Percentiles rank a stretch among this genome's conserved stretches.
phyloP scores from a whole-genome alignment of 108 stramenopile species.

The Cylindrotheca fusiformis region DNA sequence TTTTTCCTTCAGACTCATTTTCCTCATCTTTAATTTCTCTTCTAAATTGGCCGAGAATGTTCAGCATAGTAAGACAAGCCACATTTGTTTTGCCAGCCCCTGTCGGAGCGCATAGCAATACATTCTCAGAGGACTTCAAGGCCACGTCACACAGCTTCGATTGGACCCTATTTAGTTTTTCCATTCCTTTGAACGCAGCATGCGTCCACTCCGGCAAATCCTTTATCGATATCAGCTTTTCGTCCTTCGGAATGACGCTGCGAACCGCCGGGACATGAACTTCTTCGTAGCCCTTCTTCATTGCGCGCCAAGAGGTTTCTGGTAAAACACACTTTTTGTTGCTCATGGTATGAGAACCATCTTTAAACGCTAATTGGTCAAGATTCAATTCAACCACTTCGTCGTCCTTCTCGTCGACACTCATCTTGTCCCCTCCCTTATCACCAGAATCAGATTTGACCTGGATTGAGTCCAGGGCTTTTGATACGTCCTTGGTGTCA shows the following conservation, averaged over 20 bases:
- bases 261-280: slow-evolving; percentile 97
- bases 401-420: slow-evolving; percentile 27
- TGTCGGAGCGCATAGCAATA: slow-evolving; percentile 98
- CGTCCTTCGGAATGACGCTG: slow-evolving; percentile 71
- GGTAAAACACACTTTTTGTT: slow-evolving; percentile 93
- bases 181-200: slow-evolving; percentile 91
- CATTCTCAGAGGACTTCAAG: slow-evolving; percentile 84
- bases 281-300: slow-evolving; percentile 98
- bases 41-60: slow-evolving; percentile 91
- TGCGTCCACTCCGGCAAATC: slow-evolving; percentile 97
- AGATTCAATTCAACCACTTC: slow-evolving; percentile 79
- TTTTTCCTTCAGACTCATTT: slow-evolving; percentile 7
- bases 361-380: slow-evolving; percentile 84
- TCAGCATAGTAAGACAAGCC: slow-evolving; percentile 92
- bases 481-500: slow-evolving; percentile 48
- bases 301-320: slow-evolving; percentile 89
- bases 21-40: slow-evolving; percentile 52
- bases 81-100: slow-evolving; percentile 99
- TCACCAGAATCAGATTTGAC: slow-evolving; percentile 29
- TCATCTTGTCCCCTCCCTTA: slow-evolving; percentile 36
- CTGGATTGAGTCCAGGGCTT: slow-evolving; percentile 67
- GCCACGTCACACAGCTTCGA: slow-evolving; percentile 91
- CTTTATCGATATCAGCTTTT: slow-evolving; percentile 74
- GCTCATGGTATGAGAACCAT: slow-evolving; percentile 92
- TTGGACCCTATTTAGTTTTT: slow-evolving; percentile 96